These are phyloP conservation scores for Poa pratensis DNA, from an alignment of 176 grass and related monocot species.

Conservation along the genomic window DNA sequence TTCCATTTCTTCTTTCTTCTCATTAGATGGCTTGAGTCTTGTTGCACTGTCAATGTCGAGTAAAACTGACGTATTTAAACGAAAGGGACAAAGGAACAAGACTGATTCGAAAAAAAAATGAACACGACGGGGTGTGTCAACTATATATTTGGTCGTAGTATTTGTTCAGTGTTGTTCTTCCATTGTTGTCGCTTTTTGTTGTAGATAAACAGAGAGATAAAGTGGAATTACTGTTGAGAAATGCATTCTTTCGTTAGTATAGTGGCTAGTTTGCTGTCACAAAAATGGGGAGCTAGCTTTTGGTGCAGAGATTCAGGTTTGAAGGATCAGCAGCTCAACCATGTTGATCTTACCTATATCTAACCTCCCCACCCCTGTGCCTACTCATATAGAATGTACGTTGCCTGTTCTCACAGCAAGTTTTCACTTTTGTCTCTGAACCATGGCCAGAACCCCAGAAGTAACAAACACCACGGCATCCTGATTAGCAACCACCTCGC, in stretches of 20 bases:
- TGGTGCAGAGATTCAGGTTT: not conserved
- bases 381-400: not conserved
- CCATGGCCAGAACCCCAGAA: not conserved
- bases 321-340: not conserved
- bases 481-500: not conserved
- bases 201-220: not conserved
- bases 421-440: not conserved
- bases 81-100: conserved; percentile 18
- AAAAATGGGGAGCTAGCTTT: not conserved
- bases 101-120: not conserved
- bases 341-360: not conserved
- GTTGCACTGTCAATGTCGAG: conserved; percentile 51
- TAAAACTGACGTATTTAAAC: conserved; percentile 54
- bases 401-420: not conserved
- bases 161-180: not conserved
- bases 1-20: not conserved
- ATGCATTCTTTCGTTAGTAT: not conserved
- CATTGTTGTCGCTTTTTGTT: not conserved
- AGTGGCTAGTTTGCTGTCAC: not conserved
- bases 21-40: conserved; percentile 25
- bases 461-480: not conserved
- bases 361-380: not conserved
- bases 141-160: too few relatives aligned
- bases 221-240: not conserved
- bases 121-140: not conserved